These are phyloP conservation scores for Lichtheimia hyalospora DNA, from an alignment of 371 early-diverging fungal species.

Conservation along the genomic window DNA sequence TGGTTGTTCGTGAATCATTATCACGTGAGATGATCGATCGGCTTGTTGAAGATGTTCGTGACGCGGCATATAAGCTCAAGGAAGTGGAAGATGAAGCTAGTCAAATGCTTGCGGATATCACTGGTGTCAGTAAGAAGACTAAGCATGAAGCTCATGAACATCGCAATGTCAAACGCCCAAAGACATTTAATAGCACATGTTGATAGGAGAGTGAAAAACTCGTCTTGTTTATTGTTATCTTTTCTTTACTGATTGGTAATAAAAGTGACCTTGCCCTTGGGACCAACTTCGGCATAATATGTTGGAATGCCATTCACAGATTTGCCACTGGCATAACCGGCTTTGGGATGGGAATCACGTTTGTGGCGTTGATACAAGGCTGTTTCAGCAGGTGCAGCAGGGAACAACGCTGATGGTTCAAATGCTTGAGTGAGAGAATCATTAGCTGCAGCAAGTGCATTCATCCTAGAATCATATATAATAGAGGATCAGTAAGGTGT, in stretches of 20 bases:
- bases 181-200: too few relatives aligned
- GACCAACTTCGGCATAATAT: slow-evolving; percentile 44
- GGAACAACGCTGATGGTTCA: slow-evolving; percentile 39
- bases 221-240: not conserved
- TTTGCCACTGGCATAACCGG: slow-evolving; percentile 38
- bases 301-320: slow-evolving; percentile 40
- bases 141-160: not conserved
- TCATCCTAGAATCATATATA: slow-evolving; percentile 25
- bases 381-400: slow-evolving; percentile 20
- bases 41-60: slow-evolving; percentile 28
- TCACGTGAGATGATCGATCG: slow-evolving; percentile 29
- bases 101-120: not conserved
- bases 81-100: slow-evolving; percentile 3
- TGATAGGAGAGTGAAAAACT: not conserved
- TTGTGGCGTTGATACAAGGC: not conserved
- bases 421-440: slow-evolving; percentile 45
- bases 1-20: slow-evolving; percentile 47
- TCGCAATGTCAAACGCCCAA: too few relatives aligned
- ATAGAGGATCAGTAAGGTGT: not conserved
- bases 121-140: not conserved
- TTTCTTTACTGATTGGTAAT: slow-evolving; percentile 5
- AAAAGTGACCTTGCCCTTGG: slow-evolving; percentile 34
- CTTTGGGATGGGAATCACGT: slow-evolving; percentile 21
- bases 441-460: slow-evolving; percentile 41
- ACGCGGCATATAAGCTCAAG: slow-evolving; percentile 14